Percentiles rank a stretch among this genome's conserved stretches.
phyloP scores from a whole-genome alignment of 306 rosid genomes.

The Ziziphus jujuba region DNA sequence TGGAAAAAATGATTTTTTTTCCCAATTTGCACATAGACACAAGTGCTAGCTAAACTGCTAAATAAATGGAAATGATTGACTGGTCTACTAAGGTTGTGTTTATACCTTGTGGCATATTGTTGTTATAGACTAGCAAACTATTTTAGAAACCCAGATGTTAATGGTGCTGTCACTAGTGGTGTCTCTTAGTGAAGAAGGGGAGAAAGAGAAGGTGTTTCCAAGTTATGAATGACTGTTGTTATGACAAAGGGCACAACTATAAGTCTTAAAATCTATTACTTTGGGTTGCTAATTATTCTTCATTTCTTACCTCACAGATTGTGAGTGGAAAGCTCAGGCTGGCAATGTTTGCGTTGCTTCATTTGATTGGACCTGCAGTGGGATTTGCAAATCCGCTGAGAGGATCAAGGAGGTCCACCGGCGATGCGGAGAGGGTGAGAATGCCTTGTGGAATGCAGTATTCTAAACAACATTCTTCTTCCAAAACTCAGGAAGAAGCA shows the following conservation, averaged over 20 bases:
- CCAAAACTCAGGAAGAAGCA: constrained; percentile 34
- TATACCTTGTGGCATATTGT: neutral
- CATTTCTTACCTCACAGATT: constrained; percentile 34
- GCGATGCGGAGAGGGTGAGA: constrained; percentile 63
- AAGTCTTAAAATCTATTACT: neutral
- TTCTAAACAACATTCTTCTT: constrained; percentile 28
- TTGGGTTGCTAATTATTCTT: constrained; percentile 8
- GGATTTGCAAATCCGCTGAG: constrained; percentile 58
- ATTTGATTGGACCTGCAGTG: constrained; percentile 66
- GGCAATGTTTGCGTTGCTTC: constrained; percentile 61
- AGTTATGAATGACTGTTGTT: neutral
- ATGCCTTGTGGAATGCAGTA: constrained; percentile 48
- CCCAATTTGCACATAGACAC: too few relatives aligned
- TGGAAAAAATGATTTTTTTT: too few relatives aligned
- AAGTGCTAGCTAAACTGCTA: too few relatives aligned
- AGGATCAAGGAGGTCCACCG: constrained; percentile 64
- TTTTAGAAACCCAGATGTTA: too few relatives aligned
- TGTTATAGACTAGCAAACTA: too few relatives aligned
- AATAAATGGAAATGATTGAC: neutral
- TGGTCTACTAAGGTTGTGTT: neutral
- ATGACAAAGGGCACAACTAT: neutral
- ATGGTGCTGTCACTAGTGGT: too few relatives aligned
- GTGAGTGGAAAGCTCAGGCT: constrained; percentile 70
- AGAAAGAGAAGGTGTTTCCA: neutral
- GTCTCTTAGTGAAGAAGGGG: neutral